Evolutionary conservation across 2,329 filamentous ascomycete genomes (phyloP).

Genomic region (Claviceps sp.): DNA sequence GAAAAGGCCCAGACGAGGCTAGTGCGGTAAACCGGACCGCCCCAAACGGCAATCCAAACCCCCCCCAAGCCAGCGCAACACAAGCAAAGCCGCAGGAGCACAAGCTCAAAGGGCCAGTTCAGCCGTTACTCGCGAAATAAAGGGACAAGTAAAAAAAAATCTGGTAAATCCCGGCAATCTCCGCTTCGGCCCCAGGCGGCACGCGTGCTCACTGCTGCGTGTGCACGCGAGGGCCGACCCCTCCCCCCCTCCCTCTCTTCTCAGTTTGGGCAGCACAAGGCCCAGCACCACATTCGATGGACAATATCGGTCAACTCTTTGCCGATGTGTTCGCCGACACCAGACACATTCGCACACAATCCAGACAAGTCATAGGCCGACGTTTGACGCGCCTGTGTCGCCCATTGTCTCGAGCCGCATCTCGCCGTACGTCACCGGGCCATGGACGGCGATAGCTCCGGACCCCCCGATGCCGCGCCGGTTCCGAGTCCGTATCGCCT

Average conservation of each 20-base stretch:
- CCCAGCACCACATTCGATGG: constrained; percentile 1
- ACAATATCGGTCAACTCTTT: constrained; percentile 7
- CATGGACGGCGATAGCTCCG: constrained; percentile 5
- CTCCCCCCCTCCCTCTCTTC: no score
- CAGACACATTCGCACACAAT: constrained; percentile 3
- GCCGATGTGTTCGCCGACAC: constrained; percentile 7
- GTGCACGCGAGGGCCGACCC: no score
- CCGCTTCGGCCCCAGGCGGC: background rate
- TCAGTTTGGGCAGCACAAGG: background rate
- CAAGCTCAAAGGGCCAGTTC: no score
- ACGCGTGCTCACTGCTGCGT: background rate
- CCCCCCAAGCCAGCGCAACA: no score
- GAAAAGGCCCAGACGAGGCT: background rate
- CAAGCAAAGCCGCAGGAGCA: no score
- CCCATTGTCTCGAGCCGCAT: constrained; percentile 5
- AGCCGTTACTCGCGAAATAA: no score
- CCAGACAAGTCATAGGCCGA: constrained; percentile 6
- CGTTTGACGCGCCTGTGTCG: constrained; percentile 4
- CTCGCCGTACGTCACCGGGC: constrained; percentile 3
- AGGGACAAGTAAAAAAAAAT: background rate
- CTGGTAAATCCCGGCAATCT: background rate
- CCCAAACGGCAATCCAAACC: background rate
- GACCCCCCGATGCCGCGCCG: background rate
- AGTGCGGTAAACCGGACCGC: background rate
- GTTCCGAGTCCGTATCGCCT: background rate